Conservation (phyloP, 148 eudicot genomes). For the Chenopodium formosanum region DNA sequence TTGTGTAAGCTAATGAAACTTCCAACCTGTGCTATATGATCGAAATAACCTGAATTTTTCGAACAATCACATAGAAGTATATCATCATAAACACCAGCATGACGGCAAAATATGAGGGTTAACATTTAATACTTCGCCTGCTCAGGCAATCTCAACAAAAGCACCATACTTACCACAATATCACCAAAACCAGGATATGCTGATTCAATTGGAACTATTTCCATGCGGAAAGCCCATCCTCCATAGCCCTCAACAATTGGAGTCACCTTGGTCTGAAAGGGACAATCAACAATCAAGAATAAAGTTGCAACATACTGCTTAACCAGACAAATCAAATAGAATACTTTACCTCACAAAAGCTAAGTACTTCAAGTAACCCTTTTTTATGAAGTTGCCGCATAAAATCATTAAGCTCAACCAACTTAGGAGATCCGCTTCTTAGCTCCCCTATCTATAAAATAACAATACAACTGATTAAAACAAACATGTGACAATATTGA, state of each 20-base stretch:
- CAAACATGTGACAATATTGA: background rate
- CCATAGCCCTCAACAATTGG: constrained; percentile 99
- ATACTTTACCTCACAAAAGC: constrained; percentile 88
- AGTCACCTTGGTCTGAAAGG: constrained; percentile 90
- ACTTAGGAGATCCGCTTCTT: constrained; percentile 92
- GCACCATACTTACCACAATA: constrained; percentile 71
- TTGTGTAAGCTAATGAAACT: background rate
- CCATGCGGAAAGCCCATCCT: constrained; percentile 98
- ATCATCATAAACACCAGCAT: background rate
- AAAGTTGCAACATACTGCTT: constrained; percentile 4
- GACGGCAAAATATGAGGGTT: background rate
- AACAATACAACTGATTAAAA: constrained; percentile 5
- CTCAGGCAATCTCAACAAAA: constrained; percentile 2
- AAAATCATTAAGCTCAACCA: constrained; percentile 88
- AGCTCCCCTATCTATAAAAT: constrained; percentile 79
- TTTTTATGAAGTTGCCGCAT: constrained; percentile 78
- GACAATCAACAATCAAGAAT: constrained; percentile 6
- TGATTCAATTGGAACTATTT: constrained; percentile 93
- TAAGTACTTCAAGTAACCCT: constrained; percentile 78
- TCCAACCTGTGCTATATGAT: background rate
- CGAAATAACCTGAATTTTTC: too few species aligned
- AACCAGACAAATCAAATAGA: background rate
- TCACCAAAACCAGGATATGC: constrained; percentile 99
- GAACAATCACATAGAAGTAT: background rate
- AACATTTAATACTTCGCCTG: background rate